Evolutionary conservation across 257 asterid genomes (phyloP), one percentile per base, ranked within the genome.

Genomic region (Cordia subcordata): DNA sequence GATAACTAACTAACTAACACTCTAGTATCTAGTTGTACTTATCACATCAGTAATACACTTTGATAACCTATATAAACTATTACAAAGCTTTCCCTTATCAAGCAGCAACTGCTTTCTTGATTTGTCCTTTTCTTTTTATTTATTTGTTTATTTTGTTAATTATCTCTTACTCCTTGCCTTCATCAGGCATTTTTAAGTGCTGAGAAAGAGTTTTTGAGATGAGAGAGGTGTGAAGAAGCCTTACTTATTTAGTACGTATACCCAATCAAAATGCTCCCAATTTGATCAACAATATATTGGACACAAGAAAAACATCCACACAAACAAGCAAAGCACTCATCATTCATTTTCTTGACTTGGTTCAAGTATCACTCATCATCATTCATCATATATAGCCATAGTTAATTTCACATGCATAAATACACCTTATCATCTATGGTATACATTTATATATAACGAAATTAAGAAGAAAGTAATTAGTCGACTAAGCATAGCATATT

Each of bases 371-470:
- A n/a, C n/a, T n/a, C n/a, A n/a, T n/a, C n/a, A n/a, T n/a, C n/a
- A n/a, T n/a, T n/a, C n/a, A n/a, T n/a, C n/a, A n/a, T n/a, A n/a
- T n/a, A n/a, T n/a, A n/a, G 57, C 35, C 45, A 68, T 73, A 61
- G 79, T 84, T 68, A 79, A 20, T 49, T 57, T 75, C 73, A 75
- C 79, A 75, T 84, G 84, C 81, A 81, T 60, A 80, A 58, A 70
- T 67, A 65, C 64, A 54, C n/a, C 16, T 63, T 64, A 68, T 58
- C 55, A 58, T 47, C 66, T 67, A 49, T 64, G 57, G 68, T 54
- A 61, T 76, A 11, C 54, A 71, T 54, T 57, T 66, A 77, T 80
- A 17, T 57, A 19, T 10, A 23, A 1, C n/a, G n/a, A n/a, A n/a
- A n/a, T n/a, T n/a, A n/a, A n/a, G n/a, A n/a, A n/a, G n/a, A n/a